Evolutionary conservation across 2,329 filamentous ascomycete species (phyloP).

Genomic region (Apiospora hydei): DNA sequence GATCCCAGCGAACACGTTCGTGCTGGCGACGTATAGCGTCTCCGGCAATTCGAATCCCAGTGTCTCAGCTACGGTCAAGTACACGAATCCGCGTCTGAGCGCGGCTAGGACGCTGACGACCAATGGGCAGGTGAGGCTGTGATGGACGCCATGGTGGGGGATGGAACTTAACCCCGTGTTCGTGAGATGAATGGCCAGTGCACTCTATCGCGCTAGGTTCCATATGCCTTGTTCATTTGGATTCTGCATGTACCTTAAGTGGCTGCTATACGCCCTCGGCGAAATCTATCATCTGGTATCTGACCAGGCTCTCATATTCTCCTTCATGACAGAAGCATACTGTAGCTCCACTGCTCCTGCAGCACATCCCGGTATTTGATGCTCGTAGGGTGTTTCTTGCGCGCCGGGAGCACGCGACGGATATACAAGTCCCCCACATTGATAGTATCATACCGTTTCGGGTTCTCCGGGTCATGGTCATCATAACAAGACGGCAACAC

Average conservation of each 20-base stretch:
- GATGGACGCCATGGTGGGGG: not conserved
- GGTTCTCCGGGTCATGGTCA: conserved; percentile 26
- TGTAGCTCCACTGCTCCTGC: conserved; percentile 43
- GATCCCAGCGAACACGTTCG: not conserved
- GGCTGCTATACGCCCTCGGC: no score
- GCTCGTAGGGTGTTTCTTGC: conserved; percentile 46
- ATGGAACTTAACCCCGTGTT: not conserved
- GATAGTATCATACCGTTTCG: conserved; percentile 34
- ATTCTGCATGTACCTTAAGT: no score
- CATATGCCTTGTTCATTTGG: no score
- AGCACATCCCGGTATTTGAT: conserved; percentile 45
- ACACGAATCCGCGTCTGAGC: conserved; percentile 1
- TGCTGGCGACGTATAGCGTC: conserved; percentile 12
- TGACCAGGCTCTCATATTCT: no score
- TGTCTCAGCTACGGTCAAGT: conserved; percentile 9
- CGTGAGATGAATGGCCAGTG: not conserved
- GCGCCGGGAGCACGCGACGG: conserved; percentile 42
- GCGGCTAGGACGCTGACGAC: not conserved
- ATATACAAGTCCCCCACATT: conserved; percentile 45
- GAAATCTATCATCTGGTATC: no score
- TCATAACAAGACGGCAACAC: conserved; percentile 36
- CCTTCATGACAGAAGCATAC: conserved; percentile 35
- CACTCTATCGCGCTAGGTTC: not conserved
- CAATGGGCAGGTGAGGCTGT: not conserved
- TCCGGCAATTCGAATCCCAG: not conserved